Evolutionary conservation across 371 early-diverging fungal species (phyloP).

Genomic region (Enterocytospora artemiae): DNA sequence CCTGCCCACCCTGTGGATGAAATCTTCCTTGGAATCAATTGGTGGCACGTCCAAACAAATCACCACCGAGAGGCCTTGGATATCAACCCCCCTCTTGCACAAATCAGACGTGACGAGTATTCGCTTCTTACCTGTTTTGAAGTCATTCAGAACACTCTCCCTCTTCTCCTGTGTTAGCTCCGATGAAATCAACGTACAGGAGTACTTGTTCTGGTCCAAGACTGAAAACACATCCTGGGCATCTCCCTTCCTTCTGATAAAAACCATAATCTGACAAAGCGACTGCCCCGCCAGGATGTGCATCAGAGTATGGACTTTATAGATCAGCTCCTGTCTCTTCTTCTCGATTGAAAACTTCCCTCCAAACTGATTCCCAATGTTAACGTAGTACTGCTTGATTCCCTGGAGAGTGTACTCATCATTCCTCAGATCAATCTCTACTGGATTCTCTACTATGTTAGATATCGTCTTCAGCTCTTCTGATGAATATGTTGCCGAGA

Average conservation of each 20-base stretch:
- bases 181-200: constrained; percentile 91
- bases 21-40: constrained; percentile 84
- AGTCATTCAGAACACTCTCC: constrained; percentile 86
- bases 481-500: constrained; percentile 86
- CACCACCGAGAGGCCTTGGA: constrained; percentile 93
- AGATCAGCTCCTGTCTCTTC: constrained; percentile 67
- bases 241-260: constrained; percentile 92
- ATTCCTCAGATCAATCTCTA: constrained; percentile 93
- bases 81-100: constrained; percentile 95
- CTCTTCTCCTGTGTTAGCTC: constrained; percentile 91
- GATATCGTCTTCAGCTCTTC: constrained; percentile 88
- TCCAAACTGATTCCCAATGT: constrained; percentile 63
- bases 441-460: constrained; percentile 86
- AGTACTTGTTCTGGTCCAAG: constrained; percentile 77
- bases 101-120: constrained; percentile 93
- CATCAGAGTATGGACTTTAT: constrained; percentile 68
- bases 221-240: constrained; percentile 85
- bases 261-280: constrained; percentile 94
- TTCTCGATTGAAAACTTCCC: constrained; percentile 62
- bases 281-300: constrained; percentile 86
- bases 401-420: constrained; percentile 99
- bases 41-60: constrained; percentile 91
- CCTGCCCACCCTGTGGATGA: constrained; percentile 75
- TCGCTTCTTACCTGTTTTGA: constrained; percentile 71
- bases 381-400: constrained; percentile 94